Evolutionary conservation across 768 basidiomycete genomes (phyloP), one percentile per base, ranked within the genome.

Genomic region (Porpolomopsis calyptriformis): DNA sequence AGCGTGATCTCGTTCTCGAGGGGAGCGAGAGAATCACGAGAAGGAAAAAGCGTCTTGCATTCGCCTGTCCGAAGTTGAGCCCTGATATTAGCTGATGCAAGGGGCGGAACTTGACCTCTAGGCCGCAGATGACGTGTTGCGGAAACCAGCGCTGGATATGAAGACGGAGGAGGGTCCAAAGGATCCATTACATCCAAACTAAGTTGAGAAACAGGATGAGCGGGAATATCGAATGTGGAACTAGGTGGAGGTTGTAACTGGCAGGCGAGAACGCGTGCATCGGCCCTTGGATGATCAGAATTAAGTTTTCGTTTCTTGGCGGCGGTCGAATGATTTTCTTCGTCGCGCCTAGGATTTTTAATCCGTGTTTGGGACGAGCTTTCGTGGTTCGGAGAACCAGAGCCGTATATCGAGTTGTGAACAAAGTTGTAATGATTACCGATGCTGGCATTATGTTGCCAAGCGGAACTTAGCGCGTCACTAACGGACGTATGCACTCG

Each of bases 111-210:
- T 12, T 41, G 26, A n/a, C 19, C 40, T 3, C 26, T n/a, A 4
- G 40, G 40, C 20, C 12, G 26, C 40, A 41, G 26, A 41, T 41
- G 40, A 27, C 40, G 40, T 14, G 14, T 41, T 12, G 40, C 23
- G 18, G 26, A 24, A 12, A 41, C 25, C 6, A 41, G 40, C 3
- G 40, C 40, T 11, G 40, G 22, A 12, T 41, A 27, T 7, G 40
- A 27, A 27, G 23, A 11, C 4, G 20, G 40, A 27, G 40, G 40
- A 14, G 22, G 40, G 22, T 25, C 25, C 23, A 41, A 4, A 12
- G 40, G 40, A 16, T 41, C 40, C 26, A 41, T 22, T 4, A 25
- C 25, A 14, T 41, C 40, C 12, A 41, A 19, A 16, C 3, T 12
- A 27, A 41, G 40, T 23, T 22, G 23, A 20, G 14, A 22, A 22